Evolutionary conservation across 495 filamentous ascomycete genomes (phyloP).

Genomic region (Aspergillus affinis): DNA sequence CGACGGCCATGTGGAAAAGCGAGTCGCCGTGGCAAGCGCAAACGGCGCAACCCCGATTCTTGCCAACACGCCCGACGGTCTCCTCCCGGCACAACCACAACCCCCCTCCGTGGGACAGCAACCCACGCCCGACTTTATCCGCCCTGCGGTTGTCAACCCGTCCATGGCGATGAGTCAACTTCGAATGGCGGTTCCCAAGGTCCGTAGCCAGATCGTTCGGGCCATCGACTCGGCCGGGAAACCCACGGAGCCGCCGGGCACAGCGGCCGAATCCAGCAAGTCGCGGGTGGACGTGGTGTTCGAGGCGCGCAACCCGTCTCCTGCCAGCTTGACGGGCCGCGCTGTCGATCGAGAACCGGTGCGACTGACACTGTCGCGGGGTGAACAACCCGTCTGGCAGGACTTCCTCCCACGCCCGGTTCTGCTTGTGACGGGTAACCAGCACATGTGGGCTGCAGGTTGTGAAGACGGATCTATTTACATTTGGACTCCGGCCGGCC

Average conservation of each 20-base stretch:
- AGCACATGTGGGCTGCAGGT: slow-evolving; percentile 84
- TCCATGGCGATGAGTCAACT: slow-evolving; percentile 77
- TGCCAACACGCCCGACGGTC: slow-evolving; percentile 71
- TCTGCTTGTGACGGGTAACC: slow-evolving; percentile 83
- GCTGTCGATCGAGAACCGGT: slow-evolving; percentile 72
- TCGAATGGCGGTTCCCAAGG: slow-evolving; percentile 85
- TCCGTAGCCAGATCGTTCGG: slow-evolving; percentile 73
- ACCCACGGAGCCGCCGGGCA: slow-evolving; percentile 42
- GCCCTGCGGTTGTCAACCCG: slow-evolving; percentile 83
- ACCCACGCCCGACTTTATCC: slow-evolving; percentile 80
- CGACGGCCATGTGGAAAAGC: slow-evolving; percentile 66
- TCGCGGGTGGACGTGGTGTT: slow-evolving; percentile 63
- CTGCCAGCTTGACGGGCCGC: slow-evolving; percentile 55
- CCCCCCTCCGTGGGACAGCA: slow-evolving; percentile 57
- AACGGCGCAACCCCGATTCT: slow-evolving; percentile 73
- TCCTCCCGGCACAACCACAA: slow-evolving; percentile 63
- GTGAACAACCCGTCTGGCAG: slow-evolving; percentile 87
- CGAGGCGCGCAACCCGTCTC: slow-evolving; percentile 70
- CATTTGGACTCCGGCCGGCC: slow-evolving; percentile 92
- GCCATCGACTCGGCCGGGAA: slow-evolving; percentile 48
- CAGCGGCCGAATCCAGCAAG: slow-evolving; percentile 59
- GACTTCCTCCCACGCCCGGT: slow-evolving; percentile 85
- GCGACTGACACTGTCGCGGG: slow-evolving; percentile 73
- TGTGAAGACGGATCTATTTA: slow-evolving; percentile 94
- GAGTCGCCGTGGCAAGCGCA: slow-evolving; percentile 52